Conservation (phyloP, 257 asterid species). For the Jacaranda copaia region DNA sequence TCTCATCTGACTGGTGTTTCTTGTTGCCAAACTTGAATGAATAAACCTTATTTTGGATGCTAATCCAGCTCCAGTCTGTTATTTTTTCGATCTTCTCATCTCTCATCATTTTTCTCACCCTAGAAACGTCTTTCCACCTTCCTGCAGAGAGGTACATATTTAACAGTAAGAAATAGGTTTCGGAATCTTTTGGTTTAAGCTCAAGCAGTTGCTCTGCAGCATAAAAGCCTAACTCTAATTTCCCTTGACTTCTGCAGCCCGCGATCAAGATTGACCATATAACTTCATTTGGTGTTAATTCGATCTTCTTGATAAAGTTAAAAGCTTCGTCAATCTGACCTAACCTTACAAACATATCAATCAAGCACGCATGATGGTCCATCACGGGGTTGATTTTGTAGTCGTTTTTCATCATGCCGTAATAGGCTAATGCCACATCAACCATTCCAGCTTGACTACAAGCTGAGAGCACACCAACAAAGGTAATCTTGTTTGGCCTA, state of each 20-base stretch:
- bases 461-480: constrained; percentile 85
- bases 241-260: constrained; percentile 87
- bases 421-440: constrained; percentile 69
- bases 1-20: constrained; percentile 43
- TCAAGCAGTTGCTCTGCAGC: constrained; percentile 83
- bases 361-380: constrained; percentile 84
- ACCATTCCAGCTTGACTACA: constrained; percentile 92
- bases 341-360: constrained; percentile 82
- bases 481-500: constrained; percentile 84
- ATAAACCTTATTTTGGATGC: constrained; percentile 68
- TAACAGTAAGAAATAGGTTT: constrained; percentile 64
- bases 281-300: constrained; percentile 68
- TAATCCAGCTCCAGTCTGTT: constrained; percentile 86
- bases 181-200: constrained; percentile 72
- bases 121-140: constrained; percentile 78
- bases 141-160: constrained; percentile 80
- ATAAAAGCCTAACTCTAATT: constrained; percentile 60
- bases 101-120: constrained; percentile 77
- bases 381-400: constrained; percentile 71
- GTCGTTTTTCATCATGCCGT: constrained; percentile 73
- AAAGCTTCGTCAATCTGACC: constrained; percentile 83
- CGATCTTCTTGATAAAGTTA: constrained; percentile 58
- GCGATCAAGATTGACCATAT: constrained; percentile 88
- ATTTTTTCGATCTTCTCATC: constrained; percentile 63
- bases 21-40: constrained; percentile 59